Base-by-base conservation (phyloP, 129 eudicot genomes). In the Lactuca sativa region DNA sequence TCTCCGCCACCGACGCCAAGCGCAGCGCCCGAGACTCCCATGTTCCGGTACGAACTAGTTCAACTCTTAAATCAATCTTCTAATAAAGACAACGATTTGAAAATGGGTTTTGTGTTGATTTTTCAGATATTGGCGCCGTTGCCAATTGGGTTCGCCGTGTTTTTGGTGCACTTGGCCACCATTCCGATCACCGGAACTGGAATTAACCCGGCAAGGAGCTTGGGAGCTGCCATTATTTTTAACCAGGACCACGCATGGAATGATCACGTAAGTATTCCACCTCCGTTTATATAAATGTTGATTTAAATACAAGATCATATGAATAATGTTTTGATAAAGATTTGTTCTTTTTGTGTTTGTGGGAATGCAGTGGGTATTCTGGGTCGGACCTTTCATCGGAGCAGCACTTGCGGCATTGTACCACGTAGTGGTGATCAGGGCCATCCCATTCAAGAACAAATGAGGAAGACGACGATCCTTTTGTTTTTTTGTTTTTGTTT, bases 321-420 rank as follows among this genome's bases (percentile, higher is more conserved):
- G 69, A 25, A 31, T 36, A 33, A 7, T 13, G 44, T 48, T 25
- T 34, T 53, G 38, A 25, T 34, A 2, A 44, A 9, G 51, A 30
- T 43, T 7, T 15, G 4, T 4, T 5, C 4, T 25, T 16, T 14
- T 49, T 40, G 38, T 49, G n/a, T 32, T 14, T 56, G 55, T 37
- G 37, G 33, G 32, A 9, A 25, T 71, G 77, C 88, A 89, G 96
- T 89, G 96, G 96, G 78, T 89, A 56, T 88, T 83, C 86, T 88
- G 96, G 96, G 96, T 88, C 3, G 96, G 96, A 67, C 96, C 96
- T 58, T 83, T 89, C 75, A 77, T 83, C 40, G 96, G 96, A 48
- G 96, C 96, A 49, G 90, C 87, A 68, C 77, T 89, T 3, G 96
- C 96, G 67, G 96, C 96, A 38, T 37, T 89, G 6, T 86, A 89